Evolutionary conservation across 805 yeast genomes (phyloP).

Genomic region (Sungouiozyma ichnusensis): DNA sequence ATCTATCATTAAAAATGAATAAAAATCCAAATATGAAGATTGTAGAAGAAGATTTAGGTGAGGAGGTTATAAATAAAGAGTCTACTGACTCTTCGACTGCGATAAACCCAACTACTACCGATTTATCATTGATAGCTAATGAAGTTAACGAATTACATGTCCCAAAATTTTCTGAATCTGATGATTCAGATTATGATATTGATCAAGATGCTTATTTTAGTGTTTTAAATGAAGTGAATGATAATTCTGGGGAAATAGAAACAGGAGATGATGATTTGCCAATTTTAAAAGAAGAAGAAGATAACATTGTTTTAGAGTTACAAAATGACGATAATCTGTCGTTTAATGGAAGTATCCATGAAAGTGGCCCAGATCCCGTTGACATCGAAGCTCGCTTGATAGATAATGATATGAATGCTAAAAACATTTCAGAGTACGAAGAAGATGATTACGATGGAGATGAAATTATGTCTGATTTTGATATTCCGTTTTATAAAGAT

Average conservation of each 20-base stretch:
- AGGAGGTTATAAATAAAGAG: constrained; percentile 31
- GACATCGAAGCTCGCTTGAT: constrained; percentile 8
- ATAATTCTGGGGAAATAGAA: constrained; percentile 27
- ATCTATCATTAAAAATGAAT: neutral
- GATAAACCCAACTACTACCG: constrained; percentile 10
- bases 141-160: constrained; percentile 18
- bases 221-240: constrained; percentile 22
- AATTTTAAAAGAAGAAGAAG: constrained; percentile 25
- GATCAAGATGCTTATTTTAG: constrained; percentile 26
- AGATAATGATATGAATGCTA: constrained; percentile 10
- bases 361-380: constrained; percentile 24
- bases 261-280: constrained; percentile 28
- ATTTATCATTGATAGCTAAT: constrained; percentile 23
- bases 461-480: constrained; percentile 27
- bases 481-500: constrained; percentile 35
- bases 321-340: constrained; percentile 26
- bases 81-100: constrained; percentile 1
- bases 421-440: constrained; percentile 21
- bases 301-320: constrained; percentile 22
- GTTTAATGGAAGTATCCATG: constrained; percentile 27
- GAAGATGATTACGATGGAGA: constrained; percentile 26
- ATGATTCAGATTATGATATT: constrained; percentile 28
- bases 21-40: constrained; percentile 4
- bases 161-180: constrained; percentile 25
- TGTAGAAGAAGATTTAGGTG: constrained; percentile 42